A percentile compares a stretch with the other conserved stretches of the same genome.
Conservation (phyloP, 163 green algal genomes). For the Botryococcus braunii region DNA sequence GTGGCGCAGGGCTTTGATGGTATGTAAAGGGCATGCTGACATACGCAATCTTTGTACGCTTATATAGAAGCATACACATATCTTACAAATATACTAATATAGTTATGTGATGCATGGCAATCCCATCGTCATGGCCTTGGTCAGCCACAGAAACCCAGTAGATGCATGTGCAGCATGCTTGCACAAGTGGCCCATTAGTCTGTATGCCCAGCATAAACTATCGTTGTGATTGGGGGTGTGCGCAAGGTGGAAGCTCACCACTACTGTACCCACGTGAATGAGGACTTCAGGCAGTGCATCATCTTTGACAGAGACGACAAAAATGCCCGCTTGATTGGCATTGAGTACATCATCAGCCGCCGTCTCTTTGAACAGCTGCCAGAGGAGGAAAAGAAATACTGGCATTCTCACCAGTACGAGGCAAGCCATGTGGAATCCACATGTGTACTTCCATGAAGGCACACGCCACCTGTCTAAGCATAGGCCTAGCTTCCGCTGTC, state of each 20-base stretch:
- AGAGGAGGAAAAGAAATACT: constrained; percentile 59
- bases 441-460: too few relatives aligned
- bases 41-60: too few relatives aligned
- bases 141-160: too few relatives aligned
- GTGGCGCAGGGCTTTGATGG: too few relatives aligned
- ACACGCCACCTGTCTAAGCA: too few relatives aligned
- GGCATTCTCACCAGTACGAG: constrained; percentile 70
- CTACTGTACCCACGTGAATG: constrained; percentile 51
- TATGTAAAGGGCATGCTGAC: too few relatives aligned
- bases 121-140: not conserved
- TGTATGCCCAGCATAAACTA: not conserved
- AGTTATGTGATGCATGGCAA: too few relatives aligned
- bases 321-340: constrained; percentile 55
- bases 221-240: not conserved
- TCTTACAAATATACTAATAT: too few relatives aligned
- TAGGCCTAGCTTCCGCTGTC: too few relatives aligned
- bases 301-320: constrained; percentile 50
- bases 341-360: constrained; percentile 49
- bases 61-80: too few relatives aligned
- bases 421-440: too few relatives aligned
- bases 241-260: constrained; percentile 58
- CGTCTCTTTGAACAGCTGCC: constrained; percentile 52
- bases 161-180: not conserved
- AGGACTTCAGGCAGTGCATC: constrained; percentile 53
- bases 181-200: not conserved